Evolutionary conservation across 148 eudicot species (phyloP).

Genomic region (Polygonum maritimum): DNA sequence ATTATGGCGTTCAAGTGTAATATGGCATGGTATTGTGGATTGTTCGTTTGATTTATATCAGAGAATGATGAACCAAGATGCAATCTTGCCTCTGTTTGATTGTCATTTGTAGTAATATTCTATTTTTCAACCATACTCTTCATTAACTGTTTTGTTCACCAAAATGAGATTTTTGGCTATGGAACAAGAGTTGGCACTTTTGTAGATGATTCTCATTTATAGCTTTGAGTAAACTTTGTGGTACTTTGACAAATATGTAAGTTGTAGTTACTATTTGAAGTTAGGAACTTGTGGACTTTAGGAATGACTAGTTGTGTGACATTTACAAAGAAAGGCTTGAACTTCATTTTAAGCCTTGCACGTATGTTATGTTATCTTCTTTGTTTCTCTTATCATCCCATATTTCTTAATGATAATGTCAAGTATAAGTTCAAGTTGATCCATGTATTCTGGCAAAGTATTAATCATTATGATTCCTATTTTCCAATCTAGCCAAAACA

Average conservation of each 20-base stretch:
- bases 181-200: not conserved
- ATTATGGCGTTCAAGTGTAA: not conserved
- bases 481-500: constrained; percentile 28
- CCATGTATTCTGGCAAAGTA: not conserved
- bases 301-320: not conserved
- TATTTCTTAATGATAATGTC: not conserved
- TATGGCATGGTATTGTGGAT: not conserved
- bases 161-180: not conserved
- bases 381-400: not conserved
- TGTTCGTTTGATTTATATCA: not conserved
- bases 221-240: not conserved
- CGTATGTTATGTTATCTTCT: not conserved
- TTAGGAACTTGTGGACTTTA: not conserved
- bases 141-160: not conserved
- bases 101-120: not conserved
- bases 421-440: not conserved
- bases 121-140: not conserved
- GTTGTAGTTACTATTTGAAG: not conserved
- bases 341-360: not conserved
- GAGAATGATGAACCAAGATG: not conserved
- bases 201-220: not conserved
- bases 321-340: not conserved
- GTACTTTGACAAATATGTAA: not conserved
- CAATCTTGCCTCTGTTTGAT: not conserved
- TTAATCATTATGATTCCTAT: not conserved